phyloP scores from a whole-genome alignment of 208 protist genomes.

The Wallacemonas sp. region DNA sequence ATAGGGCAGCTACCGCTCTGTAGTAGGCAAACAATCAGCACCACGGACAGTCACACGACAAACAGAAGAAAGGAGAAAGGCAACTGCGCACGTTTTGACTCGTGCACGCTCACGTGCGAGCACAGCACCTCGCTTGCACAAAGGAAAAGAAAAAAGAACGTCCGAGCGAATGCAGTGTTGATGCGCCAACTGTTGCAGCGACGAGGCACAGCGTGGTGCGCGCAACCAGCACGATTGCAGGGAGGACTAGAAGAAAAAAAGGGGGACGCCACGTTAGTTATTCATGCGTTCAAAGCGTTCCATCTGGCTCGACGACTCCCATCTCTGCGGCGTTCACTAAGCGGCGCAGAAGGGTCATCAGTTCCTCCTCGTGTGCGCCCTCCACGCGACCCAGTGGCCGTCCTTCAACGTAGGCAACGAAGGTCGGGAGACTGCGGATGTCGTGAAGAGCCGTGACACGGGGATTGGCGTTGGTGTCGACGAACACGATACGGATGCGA shows the following conservation, averaged over 20 bases:
- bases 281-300: not conserved
- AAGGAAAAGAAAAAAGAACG: too few species aligned
- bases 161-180: too few species aligned
- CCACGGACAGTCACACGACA: too few species aligned
- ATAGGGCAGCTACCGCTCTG: too few species aligned
- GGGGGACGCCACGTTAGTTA: not conserved
- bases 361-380: slow-evolving; percentile 53
- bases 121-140: too few species aligned
- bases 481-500: slow-evolving; percentile 46
- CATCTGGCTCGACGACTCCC: slow-evolving; percentile 1
- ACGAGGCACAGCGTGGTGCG: too few species aligned
- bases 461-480: slow-evolving; percentile 76
- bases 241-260: not conserved
- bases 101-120: too few species aligned
- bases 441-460: slow-evolving; percentile 78
- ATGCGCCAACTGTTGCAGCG: too few species aligned
- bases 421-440: slow-evolving; percentile 85
- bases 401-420: slow-evolving; percentile 75
- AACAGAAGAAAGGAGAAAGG: too few species aligned
- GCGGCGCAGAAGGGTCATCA: slow-evolving; percentile 40
- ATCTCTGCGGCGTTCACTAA: slow-evolving; percentile 6
- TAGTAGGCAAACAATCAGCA: too few species aligned
- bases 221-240: not conserved
- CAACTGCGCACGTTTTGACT: too few species aligned
- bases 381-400: slow-evolving; percentile 67